Conservation (phyloP, 495 filamentous ascomycete genomes). For the Hypoxylon perforatum region DNA sequence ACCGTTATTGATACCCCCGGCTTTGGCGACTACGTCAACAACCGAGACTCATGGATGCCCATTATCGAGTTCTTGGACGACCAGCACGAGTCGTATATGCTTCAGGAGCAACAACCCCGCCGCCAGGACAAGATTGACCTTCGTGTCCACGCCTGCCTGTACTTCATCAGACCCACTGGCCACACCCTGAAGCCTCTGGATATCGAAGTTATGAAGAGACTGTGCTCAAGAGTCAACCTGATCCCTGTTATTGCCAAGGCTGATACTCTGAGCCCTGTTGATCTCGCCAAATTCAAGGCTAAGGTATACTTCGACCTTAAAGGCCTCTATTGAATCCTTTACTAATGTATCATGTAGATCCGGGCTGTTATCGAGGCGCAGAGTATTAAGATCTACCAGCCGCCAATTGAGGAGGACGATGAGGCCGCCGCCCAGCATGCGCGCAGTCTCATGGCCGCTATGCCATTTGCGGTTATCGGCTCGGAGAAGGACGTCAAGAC, state of each 20-base stretch:
- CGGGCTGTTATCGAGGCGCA: slow-evolving; percentile 96
- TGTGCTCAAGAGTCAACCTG: slow-evolving; percentile 96
- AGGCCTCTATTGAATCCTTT: slow-evolving; percentile 1
- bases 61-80: slow-evolving; percentile 99
- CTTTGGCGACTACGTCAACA: slow-evolving; percentile 99
- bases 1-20: slow-evolving; percentile 99
- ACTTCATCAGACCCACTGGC: slow-evolving; percentile 98
- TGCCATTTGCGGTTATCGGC: slow-evolving; percentile 98
- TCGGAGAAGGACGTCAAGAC: slow-evolving; percentile 99
- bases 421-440: slow-evolving; percentile 95
- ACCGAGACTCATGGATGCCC: slow-evolving; percentile 98
- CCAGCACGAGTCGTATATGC: slow-evolving; percentile 99
- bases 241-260: slow-evolving; percentile 99
- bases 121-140: slow-evolving; percentile 98
- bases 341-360: slow-evolving; percentile 69
- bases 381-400: slow-evolving; percentile 99
- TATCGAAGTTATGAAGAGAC: slow-evolving; percentile 99
- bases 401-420: slow-evolving; percentile 96
- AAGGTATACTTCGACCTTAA: slow-evolving; percentile 66
- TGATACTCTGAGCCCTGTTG: slow-evolving; percentile 92
- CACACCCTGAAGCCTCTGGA: slow-evolving; percentile 98
- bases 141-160: slow-evolving; percentile 96
- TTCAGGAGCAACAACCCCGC: slow-evolving; percentile 99
- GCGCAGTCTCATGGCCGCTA: slow-evolving; percentile 90
- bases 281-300: slow-evolving; percentile 91